phyloP scores from a whole-genome alignment of 495 filamentous ascomycete species.

The Aspergillus haitiensis region DNA sequence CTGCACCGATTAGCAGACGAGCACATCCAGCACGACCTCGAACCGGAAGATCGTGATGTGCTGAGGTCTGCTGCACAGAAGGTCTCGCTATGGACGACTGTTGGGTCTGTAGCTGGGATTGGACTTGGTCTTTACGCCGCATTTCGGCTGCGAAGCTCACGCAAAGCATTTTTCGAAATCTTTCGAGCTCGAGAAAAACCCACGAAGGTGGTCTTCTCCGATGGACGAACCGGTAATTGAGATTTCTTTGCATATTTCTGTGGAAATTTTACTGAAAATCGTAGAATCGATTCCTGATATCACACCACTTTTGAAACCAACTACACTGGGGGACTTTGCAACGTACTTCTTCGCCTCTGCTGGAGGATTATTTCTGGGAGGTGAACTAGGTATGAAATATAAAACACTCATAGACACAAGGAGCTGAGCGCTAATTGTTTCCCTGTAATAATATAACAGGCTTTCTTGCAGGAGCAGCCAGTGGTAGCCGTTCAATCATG shows the following conservation, averaged over 20 bases:
- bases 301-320: conserved; percentile 56
- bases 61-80: conserved; percentile 54
- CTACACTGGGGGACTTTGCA: conserved; percentile 57
- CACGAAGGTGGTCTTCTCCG: conserved; percentile 59
- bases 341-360: conserved; percentile 62
- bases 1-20: conserved; percentile 60
- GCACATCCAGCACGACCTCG: conserved; percentile 63
- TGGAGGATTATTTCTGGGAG: conserved; percentile 64
- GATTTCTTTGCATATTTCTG: not conserved
- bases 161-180: conserved; percentile 57
- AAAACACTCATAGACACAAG: not conserved
- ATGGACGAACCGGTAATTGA: conserved; percentile 54
- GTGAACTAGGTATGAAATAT: conserved; percentile 50
- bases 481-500: conserved; percentile 51
- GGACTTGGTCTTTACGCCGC: conserved; percentile 59
- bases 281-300: conserved; percentile 63
- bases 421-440: not conserved
- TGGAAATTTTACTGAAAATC: conserved; percentile 1
- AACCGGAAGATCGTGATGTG: conserved; percentile 56
- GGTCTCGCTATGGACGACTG: conserved; percentile 51
- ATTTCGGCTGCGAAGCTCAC: conserved; percentile 53
- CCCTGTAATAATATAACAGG: conserved; percentile 33
- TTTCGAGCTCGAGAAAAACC: conserved; percentile 61
- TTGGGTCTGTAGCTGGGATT: conserved; percentile 61
- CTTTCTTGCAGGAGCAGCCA: conserved; percentile 53